Base-by-base conservation (phyloP, 73 alveolate species). In the Durusdinium trenchii region DNA sequence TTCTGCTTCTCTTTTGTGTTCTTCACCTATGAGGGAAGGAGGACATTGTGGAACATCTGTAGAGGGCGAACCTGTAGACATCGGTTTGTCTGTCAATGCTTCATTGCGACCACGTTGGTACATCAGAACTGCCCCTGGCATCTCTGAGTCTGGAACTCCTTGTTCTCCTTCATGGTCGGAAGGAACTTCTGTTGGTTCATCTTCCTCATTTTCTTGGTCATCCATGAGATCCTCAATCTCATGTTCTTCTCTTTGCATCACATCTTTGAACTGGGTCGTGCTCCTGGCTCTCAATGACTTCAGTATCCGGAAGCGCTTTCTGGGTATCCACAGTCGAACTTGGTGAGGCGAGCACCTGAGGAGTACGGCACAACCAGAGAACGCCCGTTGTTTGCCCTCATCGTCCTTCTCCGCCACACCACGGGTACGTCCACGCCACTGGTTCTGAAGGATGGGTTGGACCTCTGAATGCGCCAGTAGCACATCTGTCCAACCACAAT, bases 311-410 rank as follows among this genome's bases (percentile, higher is more conserved):
- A 4, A 86, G 45, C 2, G 95, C 95, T 36, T 54, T 82, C 5
- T 16, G 16, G 16, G 95, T 43, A 40, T 86, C 5, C 64, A 78
- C 89, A n/a, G n/a, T n/a, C n/a, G n/a, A n/a, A n/a, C n/a, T n/a
- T 87, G 95, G 47, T 60, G 84, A 28, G 95, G 95, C 5, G 95
- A 42, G 28, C 95, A 87, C 20, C 95, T 28, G 1, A 87, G 18
- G 9, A 87, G 30, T 0, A 62, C 62, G 95, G 9, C 57, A 32
- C 47, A 87, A 52, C 95, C 95, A 87, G 0, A 61, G 5, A 3
- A 87, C 78, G 14, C 26, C 51, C 23, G n/a, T 30, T 87, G n/a
- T 43, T 62, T 62, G 5, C 7, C 52, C 1, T 61, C 84, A 46
- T 87, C 67, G 28, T 6, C 0, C 78, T 87, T 84, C 10, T 7